Evolutionary conservation across 192 early-diverging fungal species (phyloP), one percentile per base, ranked within the genome.

Genomic region (Spizellomyces punctatus): DNA sequence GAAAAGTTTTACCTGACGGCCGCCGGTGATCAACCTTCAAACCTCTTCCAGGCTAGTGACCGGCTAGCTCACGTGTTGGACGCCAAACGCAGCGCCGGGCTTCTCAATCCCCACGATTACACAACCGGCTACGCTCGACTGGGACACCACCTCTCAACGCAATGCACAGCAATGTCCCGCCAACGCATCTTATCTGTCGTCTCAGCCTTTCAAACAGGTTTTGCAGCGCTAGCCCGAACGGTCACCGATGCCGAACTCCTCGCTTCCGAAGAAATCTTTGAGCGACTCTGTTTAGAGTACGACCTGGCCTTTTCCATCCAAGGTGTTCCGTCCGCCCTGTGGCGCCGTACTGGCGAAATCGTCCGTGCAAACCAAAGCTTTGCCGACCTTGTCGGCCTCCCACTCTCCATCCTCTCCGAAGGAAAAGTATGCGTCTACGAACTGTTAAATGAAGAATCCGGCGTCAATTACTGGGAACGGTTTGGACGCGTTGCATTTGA

Each of bases 291-390:
- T 50, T 81, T 95, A 56, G 94, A 94, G 72, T 96, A 95, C 67
- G 95, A 96, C 82, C 83, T 89, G 60, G 87, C 94, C 48, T 96
- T 95, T 68, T 90, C 90, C 56, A 85, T 91, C 17, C 91, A 92
- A 87, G 94, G 93, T 46, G 88, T 95, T 52, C 95, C 95, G 0
- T 90, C 94, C 10, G 94, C 93, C 74, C 80, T 95, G 55, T 96
- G 95, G 95, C 87, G 95, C 36, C 88, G 95, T 63, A 95, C 95
- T 5, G 95, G 95, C 46, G 95, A 96, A 74, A 94, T 96, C 41
- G 94, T 92, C 82, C 94, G 93, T 67, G 89, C 91, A 21, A 96
- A 96, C 84, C 87, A 89, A 59, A 93, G 92, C 80, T 96, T 96
- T 85, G 95, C 94, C 5, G 42, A 75, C 8, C 52, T 77, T 12